phyloP scores from a whole-genome alignment of 495 filamentous ascomycete genomes.

The Neurospora intermedia region DNA sequence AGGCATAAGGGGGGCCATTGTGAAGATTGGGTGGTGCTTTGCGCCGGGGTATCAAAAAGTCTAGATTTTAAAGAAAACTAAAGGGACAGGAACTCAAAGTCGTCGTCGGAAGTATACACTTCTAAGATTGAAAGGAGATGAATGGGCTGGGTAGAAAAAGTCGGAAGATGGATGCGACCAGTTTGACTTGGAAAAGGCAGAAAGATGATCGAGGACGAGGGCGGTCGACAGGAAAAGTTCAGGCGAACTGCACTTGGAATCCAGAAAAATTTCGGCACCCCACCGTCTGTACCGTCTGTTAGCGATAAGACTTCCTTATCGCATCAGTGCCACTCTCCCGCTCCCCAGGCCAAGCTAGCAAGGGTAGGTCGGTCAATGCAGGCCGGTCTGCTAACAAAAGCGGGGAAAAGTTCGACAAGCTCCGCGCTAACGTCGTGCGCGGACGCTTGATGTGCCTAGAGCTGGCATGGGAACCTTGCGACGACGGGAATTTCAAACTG shows the following conservation, averaged over 20 bases:
- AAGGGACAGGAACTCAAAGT: not conserved
- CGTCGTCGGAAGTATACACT: not conserved
- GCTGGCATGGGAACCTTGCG: not conserved
- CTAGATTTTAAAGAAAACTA: not conserved
- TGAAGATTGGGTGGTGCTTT: conserved; percentile 2
- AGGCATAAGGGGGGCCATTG: conserved; percentile 39
- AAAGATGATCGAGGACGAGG: not conserved
- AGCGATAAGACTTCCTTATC: conserved; percentile 20
- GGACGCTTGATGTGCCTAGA: not conserved
- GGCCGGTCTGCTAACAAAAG: not conserved
- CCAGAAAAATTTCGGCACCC: conserved; percentile 16
- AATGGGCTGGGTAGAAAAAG: not conserved
- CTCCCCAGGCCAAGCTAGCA: not conserved
- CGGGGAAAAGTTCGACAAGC: not conserved
- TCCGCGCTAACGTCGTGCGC: not conserved
- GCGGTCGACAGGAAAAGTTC: conserved; percentile 14
- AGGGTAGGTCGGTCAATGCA: not conserved
- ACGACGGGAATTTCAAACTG: not conserved
- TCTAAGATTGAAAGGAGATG: not conserved
- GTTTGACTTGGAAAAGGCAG: not conserved
- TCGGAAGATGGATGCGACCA: not conserved
- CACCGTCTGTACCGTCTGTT: conserved; percentile 5
- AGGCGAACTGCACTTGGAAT: not conserved
- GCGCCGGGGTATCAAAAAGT: not conserved
- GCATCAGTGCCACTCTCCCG: conserved; percentile 1